Conservation (phyloP, 1,284 basidiomycete genomes). For the Marasmius oreades region DNA sequence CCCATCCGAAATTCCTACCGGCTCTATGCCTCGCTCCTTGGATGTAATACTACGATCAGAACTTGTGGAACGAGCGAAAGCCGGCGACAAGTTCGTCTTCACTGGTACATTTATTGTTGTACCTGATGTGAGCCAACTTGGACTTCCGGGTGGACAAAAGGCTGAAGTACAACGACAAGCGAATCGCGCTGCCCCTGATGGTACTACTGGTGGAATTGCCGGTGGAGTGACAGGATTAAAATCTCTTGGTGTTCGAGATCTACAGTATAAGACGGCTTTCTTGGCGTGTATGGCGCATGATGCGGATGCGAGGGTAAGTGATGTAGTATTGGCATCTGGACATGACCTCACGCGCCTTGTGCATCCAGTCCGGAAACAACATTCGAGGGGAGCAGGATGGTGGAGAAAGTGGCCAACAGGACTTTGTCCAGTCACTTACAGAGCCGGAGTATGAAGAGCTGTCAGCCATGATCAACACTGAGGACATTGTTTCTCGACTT, state of each 20-base stretch:
- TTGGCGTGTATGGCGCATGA: conserved; percentile 97
- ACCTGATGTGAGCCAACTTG: conserved; percentile 95
- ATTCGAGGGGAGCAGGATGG: conserved; percentile 85
- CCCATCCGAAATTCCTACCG: conserved; percentile 97
- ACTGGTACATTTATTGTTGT: conserved; percentile 98
- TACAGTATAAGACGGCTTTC: conserved; percentile 99
- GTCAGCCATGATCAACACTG: conserved; percentile 87
- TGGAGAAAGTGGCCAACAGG: conserved; percentile 51
- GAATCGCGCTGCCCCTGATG: conserved; percentile 56
- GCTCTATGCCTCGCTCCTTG: conserved; percentile 94
- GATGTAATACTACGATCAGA: conserved; percentile 96
- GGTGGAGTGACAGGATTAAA: conserved; percentile 95
- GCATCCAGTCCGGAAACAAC: conserved; percentile 68
- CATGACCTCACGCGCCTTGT: conserved; percentile 7
- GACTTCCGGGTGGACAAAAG: conserved; percentile 90
- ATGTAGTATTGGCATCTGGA: background rate
- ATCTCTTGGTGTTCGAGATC: conserved; percentile 89
- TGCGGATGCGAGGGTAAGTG: conserved; percentile 77
- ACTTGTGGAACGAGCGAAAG: conserved; percentile 96
- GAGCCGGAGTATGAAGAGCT: conserved; percentile 95
- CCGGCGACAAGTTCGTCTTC: conserved; percentile 98
- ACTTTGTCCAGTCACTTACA: conserved; percentile 86
- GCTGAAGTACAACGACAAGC: conserved; percentile 90
- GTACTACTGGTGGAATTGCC: conserved; percentile 67
- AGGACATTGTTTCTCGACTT: conserved; percentile 92